Conservation (phyloP, 2,329 filamentous ascomycete genomes). For the Colletotrichum limetticola region DNA sequence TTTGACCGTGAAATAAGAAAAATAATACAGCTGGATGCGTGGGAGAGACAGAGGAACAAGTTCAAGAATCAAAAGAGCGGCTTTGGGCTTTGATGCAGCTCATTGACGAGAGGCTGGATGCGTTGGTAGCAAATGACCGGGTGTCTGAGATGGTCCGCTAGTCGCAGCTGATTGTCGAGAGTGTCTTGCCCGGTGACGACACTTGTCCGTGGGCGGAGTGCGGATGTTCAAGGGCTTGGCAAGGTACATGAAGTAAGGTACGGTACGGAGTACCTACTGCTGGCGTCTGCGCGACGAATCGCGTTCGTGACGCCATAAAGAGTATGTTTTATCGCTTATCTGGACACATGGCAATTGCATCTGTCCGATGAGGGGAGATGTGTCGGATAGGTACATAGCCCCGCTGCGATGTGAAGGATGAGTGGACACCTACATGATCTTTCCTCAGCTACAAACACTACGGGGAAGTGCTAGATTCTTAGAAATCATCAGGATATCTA, state of each 20-base stretch:
- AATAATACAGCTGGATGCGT: too few species aligned
- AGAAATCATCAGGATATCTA: too few species aligned
- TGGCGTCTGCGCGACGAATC: background rate
- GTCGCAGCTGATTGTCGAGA: background rate
- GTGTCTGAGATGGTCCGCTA: constrained; percentile 6
- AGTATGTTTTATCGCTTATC: constrained; percentile 16
- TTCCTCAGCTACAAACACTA: background rate
- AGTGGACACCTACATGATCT: background rate
- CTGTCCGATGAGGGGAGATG: background rate
- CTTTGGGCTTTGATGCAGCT: background rate
- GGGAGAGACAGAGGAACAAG: background rate
- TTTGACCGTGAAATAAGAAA: too few species aligned
- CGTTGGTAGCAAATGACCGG: background rate
- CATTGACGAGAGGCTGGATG: background rate
- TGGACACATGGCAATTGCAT: background rate
- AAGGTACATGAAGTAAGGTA: background rate
- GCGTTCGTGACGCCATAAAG: background rate
- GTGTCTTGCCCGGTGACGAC: constrained; percentile 21
- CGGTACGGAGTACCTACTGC: background rate
- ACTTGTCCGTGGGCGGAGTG: constrained; percentile 10
- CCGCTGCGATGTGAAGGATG: background rate
- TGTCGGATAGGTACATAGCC: background rate
- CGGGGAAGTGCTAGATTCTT: too few species aligned
- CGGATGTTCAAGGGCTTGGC: background rate
- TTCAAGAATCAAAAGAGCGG: background rate